Evolutionary conservation across 129 eudicot genomes (phyloP), one percentile per base, ranked within the genome.

Genomic region (Ambrosia artemisiifolia): DNA sequence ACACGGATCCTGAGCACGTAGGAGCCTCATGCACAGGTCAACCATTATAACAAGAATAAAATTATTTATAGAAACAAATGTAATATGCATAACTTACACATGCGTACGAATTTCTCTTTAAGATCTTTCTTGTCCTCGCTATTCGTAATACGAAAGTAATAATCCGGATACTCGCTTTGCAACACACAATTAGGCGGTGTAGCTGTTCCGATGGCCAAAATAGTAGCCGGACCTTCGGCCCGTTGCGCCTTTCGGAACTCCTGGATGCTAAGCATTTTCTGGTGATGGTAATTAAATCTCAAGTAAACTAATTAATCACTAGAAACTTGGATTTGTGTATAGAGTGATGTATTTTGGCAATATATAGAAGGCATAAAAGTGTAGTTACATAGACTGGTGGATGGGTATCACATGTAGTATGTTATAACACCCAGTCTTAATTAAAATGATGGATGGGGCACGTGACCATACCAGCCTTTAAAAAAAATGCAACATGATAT

Each of bases 171-270:
- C 1, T 32, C 24, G 51, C 50, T 38, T 43, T 36, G 65, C 9
- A 50, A 9, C 10, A 70, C 49, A 19, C 75, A 70, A 13, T 53
- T 17, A 57, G 49, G 47, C n/a, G 75, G 65, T 3, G 49, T 70
- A 14, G 75, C 75, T 0, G 75, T 70, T 4, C 75, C 53, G n/a
- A 70, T 70, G 49, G 75, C 75, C 34, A 70, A 0, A 28, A 70
- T 70, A 17, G 33, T 53, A 14, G 75, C 75, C 44, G 64, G 75
- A 9, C 75, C 75, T 14, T 70, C 53, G 1, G 63, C 53, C 18
- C 65, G 40, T 53, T 70, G 64, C 0, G 64, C 75, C 65, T 70
- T 70, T 34, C 51, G 72, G 32, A 67, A 14, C 40, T 67, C 59
- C 28, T 50, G 56, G 3, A 50, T n/a, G 20, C 56, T 50, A 50